Evolutionary conservation across 495 filamentous ascomycete genomes (phyloP), one percentile per base, ranked within the genome.

Genomic region (Neurospora cerealis): DNA sequence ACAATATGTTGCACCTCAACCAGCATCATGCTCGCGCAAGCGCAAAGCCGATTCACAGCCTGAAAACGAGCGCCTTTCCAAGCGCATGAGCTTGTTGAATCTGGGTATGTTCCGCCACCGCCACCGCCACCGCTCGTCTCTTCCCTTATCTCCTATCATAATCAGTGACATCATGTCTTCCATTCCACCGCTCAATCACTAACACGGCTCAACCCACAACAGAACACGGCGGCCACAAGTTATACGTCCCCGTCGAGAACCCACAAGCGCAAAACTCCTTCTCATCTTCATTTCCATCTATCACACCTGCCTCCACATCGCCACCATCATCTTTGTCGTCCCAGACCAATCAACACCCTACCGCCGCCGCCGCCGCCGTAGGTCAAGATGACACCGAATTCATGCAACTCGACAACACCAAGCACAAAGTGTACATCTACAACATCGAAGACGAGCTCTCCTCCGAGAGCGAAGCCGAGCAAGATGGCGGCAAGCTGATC

Each of bases 361-460:
- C 41, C 41, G 41, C 41, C 6, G 19, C 39, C 39, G 39, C 60
- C 41, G 62, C 21, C 38, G 34, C 75, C 70, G 11, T 11, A 28
- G 46, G 11, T 28, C 62, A 75, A 66, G 80, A 81, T n/a, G 82
- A 86, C 73, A 91, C 95, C 42, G 97, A 66, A 34, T 66, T 74
- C 39, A 81, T 99, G 96, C 87, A 93, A 70, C 82, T 98, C 71
- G 96, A 99, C 83, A 91, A 97, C 80, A 91, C 94, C 21, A 91
- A 91, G 75, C 84, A 95, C 81, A 93, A 90, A 73, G 88, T 97
- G 71, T 99, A 94, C 85, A 94, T 99, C 79, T 88, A 95, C 85
- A 89, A 96, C 79, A 85, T 99, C 34, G 96, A 97, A 76, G 92
- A 88, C 71, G 95, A 99, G 83, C 87, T 98, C 48, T 90, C 89